phyloP scores from a whole-genome alignment of 306 rosid genomes.

The Urtica urens region DNA sequence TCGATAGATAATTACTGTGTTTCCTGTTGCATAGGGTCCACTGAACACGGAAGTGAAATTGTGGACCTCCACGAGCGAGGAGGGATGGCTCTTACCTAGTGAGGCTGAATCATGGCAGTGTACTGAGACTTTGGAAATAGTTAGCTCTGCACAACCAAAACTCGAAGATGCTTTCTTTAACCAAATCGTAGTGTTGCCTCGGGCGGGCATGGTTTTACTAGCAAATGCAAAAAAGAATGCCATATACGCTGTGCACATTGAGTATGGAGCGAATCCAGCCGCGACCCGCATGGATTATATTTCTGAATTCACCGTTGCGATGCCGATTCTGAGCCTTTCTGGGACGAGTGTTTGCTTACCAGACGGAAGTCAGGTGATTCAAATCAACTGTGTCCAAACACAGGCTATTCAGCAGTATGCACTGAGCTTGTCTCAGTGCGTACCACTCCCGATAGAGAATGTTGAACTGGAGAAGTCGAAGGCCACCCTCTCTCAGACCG shows the following conservation, averaged over 20 bases:
- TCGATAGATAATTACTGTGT: too few relatives aligned
- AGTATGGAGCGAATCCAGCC: constrained; percentile 60
- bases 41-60: constrained; percentile 55
- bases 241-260: constrained; percentile 61
- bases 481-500: constrained; percentile 19
- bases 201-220: constrained; percentile 50
- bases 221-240: constrained; percentile 76
- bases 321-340: constrained; percentile 65
- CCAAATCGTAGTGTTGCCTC: constrained; percentile 49
- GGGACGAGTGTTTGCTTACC: constrained; percentile 57
- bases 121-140: constrained; percentile 49
- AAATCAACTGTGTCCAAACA: constrained; percentile 65
- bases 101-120: constrained; percentile 63
- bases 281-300: constrained; percentile 63
- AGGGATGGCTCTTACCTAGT: constrained; percentile 70
- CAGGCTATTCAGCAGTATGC: constrained; percentile 81
- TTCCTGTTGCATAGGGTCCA: constrained; percentile 39
- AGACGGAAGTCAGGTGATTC: constrained; percentile 55
- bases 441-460: constrained; percentile 54
- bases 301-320: constrained; percentile 60
- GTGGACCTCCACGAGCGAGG: constrained; percentile 58
- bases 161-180: constrained; percentile 54
- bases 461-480: constrained; percentile 38
- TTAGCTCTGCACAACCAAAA: constrained; percentile 40
- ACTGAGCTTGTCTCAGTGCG: constrained; percentile 51